Evolutionary conservation across 139 green algal genomes (phyloP).

Genomic region (Asterochloris erici): DNA sequence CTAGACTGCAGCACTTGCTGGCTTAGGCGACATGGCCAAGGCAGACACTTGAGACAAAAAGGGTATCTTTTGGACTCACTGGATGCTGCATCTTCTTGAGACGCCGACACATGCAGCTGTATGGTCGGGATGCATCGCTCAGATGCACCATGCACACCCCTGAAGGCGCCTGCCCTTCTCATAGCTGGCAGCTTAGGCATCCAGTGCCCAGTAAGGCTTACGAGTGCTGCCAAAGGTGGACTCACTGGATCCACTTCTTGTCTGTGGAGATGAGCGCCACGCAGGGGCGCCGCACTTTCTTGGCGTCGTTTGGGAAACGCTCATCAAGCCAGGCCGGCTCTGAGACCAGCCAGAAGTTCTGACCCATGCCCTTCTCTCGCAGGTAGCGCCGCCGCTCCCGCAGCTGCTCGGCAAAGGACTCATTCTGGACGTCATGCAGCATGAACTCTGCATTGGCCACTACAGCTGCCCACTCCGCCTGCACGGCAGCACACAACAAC

Average conservation of each 20-base stretch:
- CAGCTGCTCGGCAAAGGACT: conserved; percentile 86
- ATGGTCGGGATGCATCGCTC: too few species aligned
- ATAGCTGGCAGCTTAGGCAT: background rate
- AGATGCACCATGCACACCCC: too few species aligned
- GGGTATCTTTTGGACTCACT: too few species aligned
- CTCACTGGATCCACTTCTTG: conserved; percentile 84
- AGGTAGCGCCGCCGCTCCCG: conserved; percentile 72
- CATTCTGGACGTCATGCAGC: conserved; percentile 88
- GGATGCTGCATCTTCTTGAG: too few species aligned
- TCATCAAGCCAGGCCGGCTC: conserved; percentile 82
- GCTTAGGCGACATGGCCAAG: too few species aligned
- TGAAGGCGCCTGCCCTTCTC: too few species aligned
- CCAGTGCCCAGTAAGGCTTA: background rate
- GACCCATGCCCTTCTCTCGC: conserved; percentile 38
- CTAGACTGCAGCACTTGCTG: too few species aligned
- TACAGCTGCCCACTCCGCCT: conserved; percentile 71
- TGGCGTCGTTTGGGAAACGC: conserved; percentile 68
- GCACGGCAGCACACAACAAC: background rate
- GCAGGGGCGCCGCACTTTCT: conserved; percentile 69
- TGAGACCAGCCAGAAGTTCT: conserved; percentile 75
- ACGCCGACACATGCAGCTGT: too few species aligned
- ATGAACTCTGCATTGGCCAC: conserved; percentile 82
- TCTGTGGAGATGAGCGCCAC: conserved; percentile 85
- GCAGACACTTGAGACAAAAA: too few species aligned
- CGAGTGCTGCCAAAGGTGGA: background rate